Evolutionary conservation across 2,329 filamentous ascomycete species (phyloP), one percentile per base, ranked within the genome.

Genomic region (Fusarium longipes): DNA sequence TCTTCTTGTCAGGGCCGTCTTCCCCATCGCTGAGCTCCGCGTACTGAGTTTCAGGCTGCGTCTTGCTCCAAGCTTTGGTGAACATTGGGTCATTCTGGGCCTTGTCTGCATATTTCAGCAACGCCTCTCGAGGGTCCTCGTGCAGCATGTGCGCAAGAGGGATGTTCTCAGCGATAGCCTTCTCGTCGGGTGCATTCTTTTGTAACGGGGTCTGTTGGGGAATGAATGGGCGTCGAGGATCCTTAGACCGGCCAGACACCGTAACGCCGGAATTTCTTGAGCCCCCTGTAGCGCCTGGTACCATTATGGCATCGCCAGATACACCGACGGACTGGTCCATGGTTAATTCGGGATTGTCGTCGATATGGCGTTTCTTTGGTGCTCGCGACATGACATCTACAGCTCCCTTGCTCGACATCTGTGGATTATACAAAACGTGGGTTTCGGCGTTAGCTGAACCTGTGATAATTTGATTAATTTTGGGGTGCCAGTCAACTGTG

Each of bases 391-490:
- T 93, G 68, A 98, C 91, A 62, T 93, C 89, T 55, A 93, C 89
- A 5, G 94, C 96, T 59, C 96, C 96, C 63, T 89, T 89, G 14
- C 77, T 86, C 22, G 96, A 99, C 70, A 89, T 89, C n/a, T 84
- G 87, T 3, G 96, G 96, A 74, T 92, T 95, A 82, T 96, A 99
- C 45, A 99, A 89, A 39, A 98, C 86, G 74, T 94, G 95, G 0
- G 92, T 93, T 78, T 96, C 92, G 57, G 90, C 89, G 74, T 97
- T 97, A 51, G 93, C 93, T 43, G 95, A 97, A 59, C 94, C 95
- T 10, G 95, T 97, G 67, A 98, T 80, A 73, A 99, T 97, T 76
- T 99, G 96, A 77, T 99, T 98, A 75, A 99, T 88, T 78, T 93
- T 97, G 20, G 91, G 86, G 74, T 99, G 95, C 96, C 96, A 99